A percentile compares a stretch with the other conserved stretches of the same genome.
phyloP scores from a whole-genome alignment of 169 alveolate genomes.

The Plasmodium vivax region DNA sequence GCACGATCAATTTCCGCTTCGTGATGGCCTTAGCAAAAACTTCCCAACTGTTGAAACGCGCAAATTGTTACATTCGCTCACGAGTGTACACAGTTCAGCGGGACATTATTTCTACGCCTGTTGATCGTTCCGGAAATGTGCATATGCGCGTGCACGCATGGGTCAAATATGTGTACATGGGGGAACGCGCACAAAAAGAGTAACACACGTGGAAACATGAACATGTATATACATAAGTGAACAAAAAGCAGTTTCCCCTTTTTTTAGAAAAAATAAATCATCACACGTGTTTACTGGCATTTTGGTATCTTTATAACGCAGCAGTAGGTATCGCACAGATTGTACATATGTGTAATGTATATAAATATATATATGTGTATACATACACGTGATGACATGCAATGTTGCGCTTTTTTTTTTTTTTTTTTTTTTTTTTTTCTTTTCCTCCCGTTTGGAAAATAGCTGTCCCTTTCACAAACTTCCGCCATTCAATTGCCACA shows the following conservation, averaged over 20 bases:
- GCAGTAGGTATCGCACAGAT: not conserved
- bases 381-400: not conserved
- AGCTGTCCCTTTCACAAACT: not conserved
- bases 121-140: not conserved
- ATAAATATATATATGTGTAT: not conserved
- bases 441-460: not conserved
- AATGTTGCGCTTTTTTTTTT: not conserved
- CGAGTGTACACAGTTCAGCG: not conserved
- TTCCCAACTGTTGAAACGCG: not conserved
- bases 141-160: not conserved
- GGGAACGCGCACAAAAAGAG: not conserved
- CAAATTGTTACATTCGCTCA: not conserved
- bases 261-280: not conserved
- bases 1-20: not conserved
- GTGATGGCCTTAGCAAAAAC: not conserved
- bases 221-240: constrained; percentile 8
- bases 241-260: not conserved
- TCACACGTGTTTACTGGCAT: not conserved
- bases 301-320: not conserved
- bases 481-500: constrained; percentile 5
- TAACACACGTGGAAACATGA: not conserved
- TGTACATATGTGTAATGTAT: not conserved
- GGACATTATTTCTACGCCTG: constrained; percentile 45
- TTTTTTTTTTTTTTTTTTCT: not conserved
- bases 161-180: not conserved